Evolutionary conservation across 2,329 filamentous ascomycete genomes (phyloP).

Genomic region (Clarireedia monteithiana): DNA sequence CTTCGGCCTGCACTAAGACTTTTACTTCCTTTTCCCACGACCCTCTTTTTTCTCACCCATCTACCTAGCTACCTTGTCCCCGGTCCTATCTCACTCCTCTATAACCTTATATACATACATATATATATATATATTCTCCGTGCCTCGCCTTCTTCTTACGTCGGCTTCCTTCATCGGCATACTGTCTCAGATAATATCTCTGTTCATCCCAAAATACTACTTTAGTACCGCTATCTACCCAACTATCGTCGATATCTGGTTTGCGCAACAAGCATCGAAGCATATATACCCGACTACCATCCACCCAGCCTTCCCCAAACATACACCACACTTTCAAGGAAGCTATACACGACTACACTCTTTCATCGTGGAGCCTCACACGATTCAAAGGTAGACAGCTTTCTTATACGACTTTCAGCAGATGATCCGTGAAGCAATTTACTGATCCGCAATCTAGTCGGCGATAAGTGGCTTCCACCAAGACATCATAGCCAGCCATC

Average conservation of each 20-base stretch:
- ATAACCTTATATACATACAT: slow-evolving; percentile 14
- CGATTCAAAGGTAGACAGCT: slow-evolving; percentile 14
- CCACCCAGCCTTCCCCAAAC: background rate
- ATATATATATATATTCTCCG: slow-evolving; percentile 14
- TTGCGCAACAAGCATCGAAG: background rate
- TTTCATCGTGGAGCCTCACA: slow-evolving; percentile 13
- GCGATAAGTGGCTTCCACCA: slow-evolving; percentile 19
- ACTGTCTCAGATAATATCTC: slow-evolving; percentile 22
- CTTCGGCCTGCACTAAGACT: slow-evolving; percentile 3
- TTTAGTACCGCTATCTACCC: slow-evolving; percentile 1
- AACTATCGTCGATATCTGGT: background rate
- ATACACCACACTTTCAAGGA: slow-evolving; percentile 3
- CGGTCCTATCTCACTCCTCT: background rate
- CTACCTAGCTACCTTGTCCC: too few species aligned
- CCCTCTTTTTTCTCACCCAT: background rate
- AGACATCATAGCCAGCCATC: slow-evolving; percentile 19
- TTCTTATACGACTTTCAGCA: background rate
- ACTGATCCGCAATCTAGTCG: slow-evolving; percentile 17
- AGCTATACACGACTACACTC: background rate
- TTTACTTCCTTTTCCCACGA: slow-evolving; percentile 10
- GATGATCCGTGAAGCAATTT: slow-evolving; percentile 3
- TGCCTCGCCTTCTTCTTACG: slow-evolving; percentile 12
- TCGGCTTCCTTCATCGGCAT: slow-evolving; percentile 14
- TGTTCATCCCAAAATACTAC: slow-evolving; percentile 11
- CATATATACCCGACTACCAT: background rate